These are phyloP conservation scores for Leccinum solheimii DNA, from an alignment of 1,284 basidiomycete genomes.

Conservation along the genomic window DNA sequence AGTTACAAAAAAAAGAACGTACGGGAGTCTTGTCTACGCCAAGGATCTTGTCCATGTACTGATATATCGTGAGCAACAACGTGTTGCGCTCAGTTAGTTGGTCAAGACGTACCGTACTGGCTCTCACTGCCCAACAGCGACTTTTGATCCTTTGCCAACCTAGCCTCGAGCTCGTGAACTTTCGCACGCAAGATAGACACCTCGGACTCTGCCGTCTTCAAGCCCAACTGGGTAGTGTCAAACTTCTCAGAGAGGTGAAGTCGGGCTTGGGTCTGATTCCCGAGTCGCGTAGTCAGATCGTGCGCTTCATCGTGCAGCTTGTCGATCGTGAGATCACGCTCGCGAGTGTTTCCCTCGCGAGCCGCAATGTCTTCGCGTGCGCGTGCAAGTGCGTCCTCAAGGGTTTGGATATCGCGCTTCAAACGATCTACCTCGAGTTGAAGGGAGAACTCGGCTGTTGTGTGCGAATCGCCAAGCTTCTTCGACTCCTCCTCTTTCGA, in stretches of 20 bases:
- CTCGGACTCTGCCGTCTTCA: too few species aligned
- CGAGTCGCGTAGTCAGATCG: too few species aligned
- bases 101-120: constrained; percentile 74
- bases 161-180: constrained; percentile 67
- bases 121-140: constrained; percentile 70
- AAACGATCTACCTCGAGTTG: constrained; percentile 90
- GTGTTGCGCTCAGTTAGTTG: constrained; percentile 93
- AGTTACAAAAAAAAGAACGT: constrained; percentile 34
- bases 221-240: too few species aligned
- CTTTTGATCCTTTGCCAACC: constrained; percentile 83
- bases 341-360: too few species aligned
- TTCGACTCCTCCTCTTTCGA: constrained; percentile 60
- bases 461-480: constrained; percentile 70
- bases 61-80: constrained; percentile 87
- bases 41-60: constrained; percentile 93
- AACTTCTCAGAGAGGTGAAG: too few species aligned
- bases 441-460: constrained; percentile 81
- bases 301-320: too few species aligned
- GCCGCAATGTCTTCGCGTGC: constrained; percentile 63
- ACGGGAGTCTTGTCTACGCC: constrained; percentile 85
- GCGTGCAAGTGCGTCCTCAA: constrained; percentile 79
- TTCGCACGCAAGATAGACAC: too few species aligned
- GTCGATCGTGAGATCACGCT: too few species aligned
- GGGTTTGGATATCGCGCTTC: constrained; percentile 79
- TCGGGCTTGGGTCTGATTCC: too few species aligned